These are phyloP conservation scores for Escovopsis sp. DNA, from an alignment of 2,329 filamentous ascomycete genomes.

Conservation along the genomic window DNA sequence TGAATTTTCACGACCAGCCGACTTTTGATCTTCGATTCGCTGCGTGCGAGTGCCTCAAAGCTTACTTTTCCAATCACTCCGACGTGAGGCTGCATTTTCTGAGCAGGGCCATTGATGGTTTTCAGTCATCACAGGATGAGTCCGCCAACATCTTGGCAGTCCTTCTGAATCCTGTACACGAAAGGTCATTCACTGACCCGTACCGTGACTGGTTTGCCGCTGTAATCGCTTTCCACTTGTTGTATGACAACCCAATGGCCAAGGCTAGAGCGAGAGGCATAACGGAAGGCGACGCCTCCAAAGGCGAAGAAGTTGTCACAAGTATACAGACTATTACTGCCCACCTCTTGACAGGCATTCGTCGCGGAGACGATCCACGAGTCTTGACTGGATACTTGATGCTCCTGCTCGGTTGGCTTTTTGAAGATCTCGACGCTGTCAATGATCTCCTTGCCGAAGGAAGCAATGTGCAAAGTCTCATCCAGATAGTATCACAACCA, in stretches of 20 bases:
- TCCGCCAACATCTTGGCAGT: conserved; percentile 81
- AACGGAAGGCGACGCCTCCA: conserved; percentile 76
- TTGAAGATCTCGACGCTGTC: conserved; percentile 79
- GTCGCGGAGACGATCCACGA: conserved; percentile 62
- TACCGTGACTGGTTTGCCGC: conserved; percentile 86
- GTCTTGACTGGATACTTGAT: conserved; percentile 77
- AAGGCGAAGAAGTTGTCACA: conserved; percentile 87
- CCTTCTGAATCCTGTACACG: conserved; percentile 52
- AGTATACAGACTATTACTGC: conserved; percentile 79
- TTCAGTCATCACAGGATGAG: conserved; percentile 62
- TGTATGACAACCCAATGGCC: conserved; percentile 65
- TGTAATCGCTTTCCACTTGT: conserved; percentile 70
- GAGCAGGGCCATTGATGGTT: conserved; percentile 75
- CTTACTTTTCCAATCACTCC: conserved; percentile 73
- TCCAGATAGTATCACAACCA: conserved; percentile 56
- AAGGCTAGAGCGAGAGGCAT: conserved; percentile 70
- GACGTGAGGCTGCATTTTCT: conserved; percentile 79
- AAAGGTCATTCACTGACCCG: conserved; percentile 54
- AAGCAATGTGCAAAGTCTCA: conserved; percentile 76
- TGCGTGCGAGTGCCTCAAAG: conserved; percentile 80
- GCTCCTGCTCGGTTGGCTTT: conserved; percentile 78
- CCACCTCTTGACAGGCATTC: conserved; percentile 69
- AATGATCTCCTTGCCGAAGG: conserved; percentile 89
- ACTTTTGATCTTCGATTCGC: conserved; percentile 71
- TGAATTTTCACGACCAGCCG: conserved; percentile 51